A percentile compares a stretch with the other conserved stretches of the same genome.
phyloP scores from a whole-genome alignment of 148 eudicot genomes.

The Pharnaceum exiguum region DNA sequence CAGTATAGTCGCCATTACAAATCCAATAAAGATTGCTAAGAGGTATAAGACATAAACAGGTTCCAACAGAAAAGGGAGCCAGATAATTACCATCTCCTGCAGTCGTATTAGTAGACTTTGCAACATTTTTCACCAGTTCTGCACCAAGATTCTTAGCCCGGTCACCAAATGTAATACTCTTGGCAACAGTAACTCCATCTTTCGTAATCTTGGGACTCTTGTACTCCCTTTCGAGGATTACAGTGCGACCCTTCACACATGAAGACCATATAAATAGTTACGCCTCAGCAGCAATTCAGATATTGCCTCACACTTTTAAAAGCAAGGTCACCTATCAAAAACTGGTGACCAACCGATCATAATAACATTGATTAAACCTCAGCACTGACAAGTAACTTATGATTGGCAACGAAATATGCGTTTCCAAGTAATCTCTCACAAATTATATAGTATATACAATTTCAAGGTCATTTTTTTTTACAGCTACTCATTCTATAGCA shows the following conservation, averaged over 20 bases:
- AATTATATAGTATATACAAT: not conserved
- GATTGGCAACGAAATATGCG: no score
- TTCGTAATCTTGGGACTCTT: conserved; percentile 82
- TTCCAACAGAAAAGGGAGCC: not conserved
- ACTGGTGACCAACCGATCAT: no score
- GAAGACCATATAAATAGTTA: conserved; percentile 5
- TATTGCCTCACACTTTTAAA: not conserved
- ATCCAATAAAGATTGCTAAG: no score
- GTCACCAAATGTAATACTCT: conserved; percentile 69
- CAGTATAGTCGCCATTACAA: no score
- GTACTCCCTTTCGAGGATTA: conserved; percentile 61
- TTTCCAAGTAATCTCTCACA: no score
- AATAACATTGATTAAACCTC: no score
- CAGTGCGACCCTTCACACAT: conserved; percentile 68
- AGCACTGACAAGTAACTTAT: no score
- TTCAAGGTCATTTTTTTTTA: not conserved
- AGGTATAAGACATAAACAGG: not conserved
- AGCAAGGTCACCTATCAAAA: no score
- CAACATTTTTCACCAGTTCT: conserved; percentile 89
- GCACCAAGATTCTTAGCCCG: conserved; percentile 88
- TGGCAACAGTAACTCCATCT: conserved; percentile 98
- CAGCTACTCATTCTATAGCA: not conserved
- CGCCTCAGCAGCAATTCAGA: not conserved
- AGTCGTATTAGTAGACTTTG: conserved; percentile 77
- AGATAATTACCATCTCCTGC: conserved; percentile 85